Conservation (phyloP, 331 rosid genomes). For the Phaseolus coccineus region DNA sequence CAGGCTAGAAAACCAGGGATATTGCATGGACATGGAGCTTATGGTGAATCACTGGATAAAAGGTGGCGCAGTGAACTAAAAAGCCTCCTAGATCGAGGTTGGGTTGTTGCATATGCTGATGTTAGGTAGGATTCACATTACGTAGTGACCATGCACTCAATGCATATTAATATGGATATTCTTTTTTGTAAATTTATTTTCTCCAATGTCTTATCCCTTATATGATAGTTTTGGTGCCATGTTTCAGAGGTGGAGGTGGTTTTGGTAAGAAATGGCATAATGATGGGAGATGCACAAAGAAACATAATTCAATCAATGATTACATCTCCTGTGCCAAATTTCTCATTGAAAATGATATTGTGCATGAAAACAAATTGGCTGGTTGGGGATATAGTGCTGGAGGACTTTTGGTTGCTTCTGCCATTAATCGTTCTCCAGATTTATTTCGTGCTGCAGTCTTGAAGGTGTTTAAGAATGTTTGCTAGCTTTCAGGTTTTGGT, state of each 20-base stretch:
- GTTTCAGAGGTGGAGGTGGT: constrained; percentile 95
- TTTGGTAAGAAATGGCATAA: constrained; percentile 89
- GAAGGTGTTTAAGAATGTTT: constrained; percentile 59
- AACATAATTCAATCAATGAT: constrained; percentile 80
- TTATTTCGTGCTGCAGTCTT: constrained; percentile 84
- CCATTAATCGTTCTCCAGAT: constrained; percentile 78
- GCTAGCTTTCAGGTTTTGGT: constrained; percentile 9
- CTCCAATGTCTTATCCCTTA: constrained; percentile 30
- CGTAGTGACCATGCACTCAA: not conserved
- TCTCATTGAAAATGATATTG: constrained; percentile 69
- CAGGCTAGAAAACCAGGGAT: constrained; percentile 75
- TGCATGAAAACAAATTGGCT: constrained; percentile 80
- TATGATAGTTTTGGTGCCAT: constrained; percentile 43
- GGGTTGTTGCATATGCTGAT: constrained; percentile 93
- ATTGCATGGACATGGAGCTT: constrained; percentile 94
- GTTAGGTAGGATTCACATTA: constrained; percentile 69
- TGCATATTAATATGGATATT: constrained; percentile 20
- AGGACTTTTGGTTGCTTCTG: constrained; percentile 93
- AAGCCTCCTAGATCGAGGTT: constrained; percentile 97
- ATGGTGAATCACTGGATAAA: constrained; percentile 90
- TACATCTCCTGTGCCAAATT: constrained; percentile 86
- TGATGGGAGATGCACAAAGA: constrained; percentile 73
- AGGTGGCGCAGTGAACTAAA: constrained; percentile 86
- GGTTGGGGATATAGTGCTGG: constrained; percentile 93
- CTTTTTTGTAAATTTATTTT: constrained; percentile 12